Evolutionary conservation across 1,139 yeast species (phyloP).

Genomic region (Yamadazyma dushanensis): DNA sequence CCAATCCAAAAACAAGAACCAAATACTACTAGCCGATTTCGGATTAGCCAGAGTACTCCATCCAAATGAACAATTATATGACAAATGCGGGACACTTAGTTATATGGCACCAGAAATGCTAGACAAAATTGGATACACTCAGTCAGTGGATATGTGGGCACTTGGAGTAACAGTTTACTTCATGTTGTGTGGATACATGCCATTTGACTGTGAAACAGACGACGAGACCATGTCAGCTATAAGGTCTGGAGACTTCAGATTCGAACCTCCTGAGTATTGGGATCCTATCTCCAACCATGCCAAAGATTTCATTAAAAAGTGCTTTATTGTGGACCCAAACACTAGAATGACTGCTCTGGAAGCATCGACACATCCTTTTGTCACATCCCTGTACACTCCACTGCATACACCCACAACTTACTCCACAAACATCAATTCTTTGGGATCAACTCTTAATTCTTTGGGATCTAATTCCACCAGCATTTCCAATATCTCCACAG

Average conservation of each 20-base stretch:
- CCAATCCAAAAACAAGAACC: slow-evolving; percentile 31
- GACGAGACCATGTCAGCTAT: slow-evolving; percentile 70
- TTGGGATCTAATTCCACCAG: slow-evolving; percentile 5
- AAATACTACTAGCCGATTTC: slow-evolving; percentile 67
- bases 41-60: slow-evolving; percentile 51
- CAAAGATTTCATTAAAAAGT: slow-evolving; percentile 56
- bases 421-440: neutral
- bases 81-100: slow-evolving; percentile 64
- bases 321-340: slow-evolving; percentile 49
- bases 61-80: slow-evolving; percentile 26
- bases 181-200: slow-evolving; percentile 73
- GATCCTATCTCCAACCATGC: slow-evolving; percentile 53
- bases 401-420: too few relatives aligned
- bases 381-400: slow-evolving; percentile 15
- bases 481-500: slow-evolving; percentile 1
- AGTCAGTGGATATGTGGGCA: slow-evolving; percentile 74
- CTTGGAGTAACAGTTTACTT: slow-evolving; percentile 73
- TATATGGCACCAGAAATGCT: slow-evolving; percentile 74
- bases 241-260: slow-evolving; percentile 52
- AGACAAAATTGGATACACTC: slow-evolving; percentile 55
- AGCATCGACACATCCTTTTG: slow-evolving; percentile 51
- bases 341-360: slow-evolving; percentile 50
- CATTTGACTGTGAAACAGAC: slow-evolving; percentile 75
- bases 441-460: slow-evolving; percentile 1
- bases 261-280: slow-evolving; percentile 65